These are phyloP conservation scores for Mycena latifolia DNA, from an alignment of 768 basidiomycete genomes.

Conservation along the genomic window DNA sequence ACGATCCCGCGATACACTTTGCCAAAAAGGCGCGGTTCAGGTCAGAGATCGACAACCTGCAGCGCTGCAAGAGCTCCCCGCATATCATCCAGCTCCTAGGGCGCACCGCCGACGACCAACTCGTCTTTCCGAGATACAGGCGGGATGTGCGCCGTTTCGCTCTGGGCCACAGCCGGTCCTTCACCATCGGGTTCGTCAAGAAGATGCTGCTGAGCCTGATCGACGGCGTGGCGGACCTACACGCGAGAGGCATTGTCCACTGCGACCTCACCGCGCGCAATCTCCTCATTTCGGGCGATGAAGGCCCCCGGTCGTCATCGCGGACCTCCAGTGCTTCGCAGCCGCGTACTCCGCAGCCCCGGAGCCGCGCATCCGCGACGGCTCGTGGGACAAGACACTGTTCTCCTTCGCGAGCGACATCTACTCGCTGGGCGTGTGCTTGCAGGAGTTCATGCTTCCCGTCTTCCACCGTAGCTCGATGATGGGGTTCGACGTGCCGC, in stretches of 20 bases:
- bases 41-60: background rate
- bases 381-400: no score
- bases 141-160: background rate
- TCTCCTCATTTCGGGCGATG: no score
- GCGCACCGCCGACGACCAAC: background rate
- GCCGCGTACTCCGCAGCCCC: slow-evolving; percentile 4
- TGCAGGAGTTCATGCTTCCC: slow-evolving; percentile 2
- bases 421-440: background rate
- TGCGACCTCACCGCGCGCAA: no score
- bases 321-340: slow-evolving; percentile 1
- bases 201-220: no score
- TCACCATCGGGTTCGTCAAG: slow-evolving; percentile 2
- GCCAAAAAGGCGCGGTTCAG: no score
- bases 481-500: slow-evolving; percentile 5
- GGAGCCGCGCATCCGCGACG: background rate
- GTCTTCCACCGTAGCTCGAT: background rate
- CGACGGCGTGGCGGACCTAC: no score
- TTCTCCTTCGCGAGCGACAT: slow-evolving; percentile 2
- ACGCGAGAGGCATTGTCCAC: no score
- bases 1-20: no score
- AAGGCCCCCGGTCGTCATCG: no score
- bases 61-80: background rate
- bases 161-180: background rate
- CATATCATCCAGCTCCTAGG: background rate
- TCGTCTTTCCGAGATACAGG: slow-evolving; percentile 3